Evolutionary conservation across 169 alveolate species (phyloP).

Genomic region (Plasmodium knowlesi): DNA sequence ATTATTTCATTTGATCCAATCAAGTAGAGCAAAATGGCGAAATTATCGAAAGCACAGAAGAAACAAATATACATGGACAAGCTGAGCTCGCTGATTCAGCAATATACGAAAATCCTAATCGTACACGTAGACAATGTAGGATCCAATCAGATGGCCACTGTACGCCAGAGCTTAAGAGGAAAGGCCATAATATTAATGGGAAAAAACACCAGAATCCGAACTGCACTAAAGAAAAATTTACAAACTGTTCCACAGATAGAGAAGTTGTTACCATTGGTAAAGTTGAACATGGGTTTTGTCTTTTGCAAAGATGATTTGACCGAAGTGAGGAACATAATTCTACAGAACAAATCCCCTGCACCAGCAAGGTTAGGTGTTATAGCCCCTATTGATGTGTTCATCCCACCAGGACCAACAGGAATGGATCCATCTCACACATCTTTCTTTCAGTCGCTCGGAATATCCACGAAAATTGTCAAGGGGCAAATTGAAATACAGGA

Average conservation of each 20-base stretch:
- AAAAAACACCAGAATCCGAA: slow-evolving; percentile 96
- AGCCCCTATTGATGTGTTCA: slow-evolving; percentile 97
- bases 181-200: slow-evolving; percentile 96
- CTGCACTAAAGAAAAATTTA: slow-evolving; percentile 91
- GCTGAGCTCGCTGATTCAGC: slow-evolving; percentile 87
- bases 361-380: slow-evolving; percentile 98
- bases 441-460: slow-evolving; percentile 99
- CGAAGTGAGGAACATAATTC: slow-evolving; percentile 92
- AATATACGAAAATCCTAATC: slow-evolving; percentile 90
- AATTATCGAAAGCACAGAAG: slow-evolving; percentile 87
- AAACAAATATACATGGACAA: slow-evolving; percentile 91
- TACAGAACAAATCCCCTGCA: slow-evolving; percentile 95
- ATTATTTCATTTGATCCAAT: not conserved
- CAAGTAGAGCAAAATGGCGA: slow-evolving; percentile 84
- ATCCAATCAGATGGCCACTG: slow-evolving; percentile 94
- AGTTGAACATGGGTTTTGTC: slow-evolving; percentile 96
- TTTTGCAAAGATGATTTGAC: slow-evolving; percentile 96
- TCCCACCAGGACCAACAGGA: slow-evolving; percentile 99
- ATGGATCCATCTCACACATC: slow-evolving; percentile 99
- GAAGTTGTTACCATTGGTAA: slow-evolving; percentile 89
- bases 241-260: slow-evolving; percentile 88
- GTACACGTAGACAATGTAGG: slow-evolving; percentile 97
- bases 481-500: slow-evolving; percentile 98
- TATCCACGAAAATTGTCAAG: slow-evolving; percentile 98
- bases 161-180: slow-evolving; percentile 94